Percentiles rank a stretch among this genome's conserved stretches.
phyloP scores from a whole-genome alignment of 352 stramenopile species.

The Plasmopara viticola region DNA sequence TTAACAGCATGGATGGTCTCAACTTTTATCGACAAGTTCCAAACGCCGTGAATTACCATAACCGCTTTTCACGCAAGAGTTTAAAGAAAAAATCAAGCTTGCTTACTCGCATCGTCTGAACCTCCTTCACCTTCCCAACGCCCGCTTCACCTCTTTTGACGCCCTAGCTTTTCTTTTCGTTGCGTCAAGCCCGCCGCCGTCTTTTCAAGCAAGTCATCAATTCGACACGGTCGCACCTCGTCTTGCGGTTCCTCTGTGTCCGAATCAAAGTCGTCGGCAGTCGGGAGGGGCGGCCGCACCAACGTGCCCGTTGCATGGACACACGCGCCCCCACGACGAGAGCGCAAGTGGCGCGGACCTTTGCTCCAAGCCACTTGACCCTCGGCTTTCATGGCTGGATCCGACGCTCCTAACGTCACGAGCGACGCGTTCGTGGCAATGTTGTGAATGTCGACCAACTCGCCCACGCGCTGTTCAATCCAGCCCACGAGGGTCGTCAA shows the following conservation, averaged over 20 bases:
- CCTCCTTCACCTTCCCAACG: no score
- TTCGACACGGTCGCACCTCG: background rate
- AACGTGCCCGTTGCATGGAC: background rate
- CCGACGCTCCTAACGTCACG: constrained; percentile 17
- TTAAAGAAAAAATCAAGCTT: no score
- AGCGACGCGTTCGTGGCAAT: constrained; percentile 56
- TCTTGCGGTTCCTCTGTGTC: background rate
- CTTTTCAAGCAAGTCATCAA: background rate
- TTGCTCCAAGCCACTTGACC: constrained; percentile 18
- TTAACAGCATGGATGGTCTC: no score
- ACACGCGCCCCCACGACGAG: constrained; percentile 8
- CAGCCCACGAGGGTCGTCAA: constrained; percentile 75
- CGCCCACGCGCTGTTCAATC: constrained; percentile 79
- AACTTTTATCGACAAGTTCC: no score
- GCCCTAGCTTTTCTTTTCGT: no score
- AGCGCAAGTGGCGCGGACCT: constrained; percentile 9
- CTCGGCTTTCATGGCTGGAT: constrained; percentile 29
- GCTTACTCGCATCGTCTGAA: no score
- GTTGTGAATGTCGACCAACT: constrained; percentile 85
- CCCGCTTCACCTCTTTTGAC: no score
- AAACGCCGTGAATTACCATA: no score
- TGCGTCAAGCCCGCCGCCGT: no score
- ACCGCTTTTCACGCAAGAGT: no score
- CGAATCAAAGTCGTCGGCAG: background rate
- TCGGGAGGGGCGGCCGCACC: background rate